Evolutionary conservation across 352 stramenopile genomes (phyloP), one percentile per base, ranked within the genome.

Genomic region (Phytophthora megakarya): DNA sequence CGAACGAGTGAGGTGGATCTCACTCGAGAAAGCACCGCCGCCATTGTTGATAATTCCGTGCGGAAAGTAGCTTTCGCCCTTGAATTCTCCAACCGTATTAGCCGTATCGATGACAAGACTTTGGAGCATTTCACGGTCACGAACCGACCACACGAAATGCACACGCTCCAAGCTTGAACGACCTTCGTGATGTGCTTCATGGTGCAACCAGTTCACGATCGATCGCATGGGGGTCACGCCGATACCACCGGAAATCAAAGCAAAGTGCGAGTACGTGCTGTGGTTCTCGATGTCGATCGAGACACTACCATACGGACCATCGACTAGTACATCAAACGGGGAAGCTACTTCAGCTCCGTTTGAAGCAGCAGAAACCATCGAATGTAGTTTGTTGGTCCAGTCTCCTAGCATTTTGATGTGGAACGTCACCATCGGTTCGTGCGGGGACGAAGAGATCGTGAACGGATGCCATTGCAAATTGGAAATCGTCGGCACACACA

Each of bases 381-480:
- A 32, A 38, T 65, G 56, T 8, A 93, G 66, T 23, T 68, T 71
- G 7, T 63, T 64, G 15, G 82, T 91, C 84, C 84, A 91, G 55
- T 93, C 81, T 3, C 82, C 84, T 0, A 77, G 28, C 7, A 61
- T 56, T 30, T 78, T 80, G 56, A 95, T 84, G 59, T 90, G 77
- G 54, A 95, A 76, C 6, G 67, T 82, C n/a, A 89, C 67, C 62
- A 83, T 69, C 49, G 69, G 16, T 72, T 95, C 81, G 19, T 77
- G 57, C 1, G 84, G 86, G 2, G 81, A 76, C 22, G 80, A 93
- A 8, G 83, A 88, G 39, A 97, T 83, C 15, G 85, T 93, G 64
- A 96, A 96, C 40, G 89, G 89, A 60, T 97, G 89, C 88, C 89
- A 97, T 74, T 96, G 69, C 1, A 87, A 47, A 9, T 42, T 35